Conservation (phyloP, 805 yeast genomes). For the Starmerella stellata region DNA sequence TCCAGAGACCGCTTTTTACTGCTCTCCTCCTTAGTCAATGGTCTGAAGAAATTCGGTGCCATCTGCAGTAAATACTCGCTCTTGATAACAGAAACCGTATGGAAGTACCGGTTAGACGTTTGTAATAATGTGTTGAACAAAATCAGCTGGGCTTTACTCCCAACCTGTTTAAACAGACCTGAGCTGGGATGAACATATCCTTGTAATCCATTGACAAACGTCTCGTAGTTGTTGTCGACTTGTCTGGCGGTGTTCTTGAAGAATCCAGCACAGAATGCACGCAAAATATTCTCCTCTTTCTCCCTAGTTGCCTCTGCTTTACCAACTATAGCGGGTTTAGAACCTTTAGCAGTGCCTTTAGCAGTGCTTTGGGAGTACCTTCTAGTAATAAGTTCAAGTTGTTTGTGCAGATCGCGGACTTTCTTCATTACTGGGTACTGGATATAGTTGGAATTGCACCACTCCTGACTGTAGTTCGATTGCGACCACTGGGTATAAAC, state of each 20-base stretch:
- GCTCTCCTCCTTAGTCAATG: conserved; percentile 25
- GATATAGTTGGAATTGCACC: conserved; percentile 69
- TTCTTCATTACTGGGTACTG: conserved; percentile 61
- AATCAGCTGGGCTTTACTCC: conserved; percentile 53
- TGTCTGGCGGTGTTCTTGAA: conserved; percentile 49
- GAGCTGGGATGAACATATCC: conserved; percentile 80
- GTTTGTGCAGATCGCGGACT: conserved; percentile 66
- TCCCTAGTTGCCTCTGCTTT: too few relatives aligned
- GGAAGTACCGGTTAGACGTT: conserved; percentile 78
- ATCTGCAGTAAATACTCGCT: conserved; percentile 56
- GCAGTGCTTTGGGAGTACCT: conserved; percentile 50
- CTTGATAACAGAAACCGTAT: conserved; percentile 49
- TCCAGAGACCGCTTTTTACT: not conserved
- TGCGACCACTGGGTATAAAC: conserved; percentile 66
- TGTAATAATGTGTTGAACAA: conserved; percentile 69
- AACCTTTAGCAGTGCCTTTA: conserved; percentile 34
- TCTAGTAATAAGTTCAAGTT: conserved; percentile 53
- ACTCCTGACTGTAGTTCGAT: conserved; percentile 35
- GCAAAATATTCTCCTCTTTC: conserved; percentile 34
- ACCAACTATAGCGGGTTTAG: conserved; percentile 42
- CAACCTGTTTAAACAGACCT: conserved; percentile 47
- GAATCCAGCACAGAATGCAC: conserved; percentile 46
- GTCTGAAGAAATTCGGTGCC: conserved; percentile 53
- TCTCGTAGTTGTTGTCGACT: conserved; percentile 25
- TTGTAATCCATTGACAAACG: conserved; percentile 24